phyloP scores from a whole-genome alignment of 2,329 filamentous ascomycete genomes.

The Colletotrichum godetiae region DNA sequence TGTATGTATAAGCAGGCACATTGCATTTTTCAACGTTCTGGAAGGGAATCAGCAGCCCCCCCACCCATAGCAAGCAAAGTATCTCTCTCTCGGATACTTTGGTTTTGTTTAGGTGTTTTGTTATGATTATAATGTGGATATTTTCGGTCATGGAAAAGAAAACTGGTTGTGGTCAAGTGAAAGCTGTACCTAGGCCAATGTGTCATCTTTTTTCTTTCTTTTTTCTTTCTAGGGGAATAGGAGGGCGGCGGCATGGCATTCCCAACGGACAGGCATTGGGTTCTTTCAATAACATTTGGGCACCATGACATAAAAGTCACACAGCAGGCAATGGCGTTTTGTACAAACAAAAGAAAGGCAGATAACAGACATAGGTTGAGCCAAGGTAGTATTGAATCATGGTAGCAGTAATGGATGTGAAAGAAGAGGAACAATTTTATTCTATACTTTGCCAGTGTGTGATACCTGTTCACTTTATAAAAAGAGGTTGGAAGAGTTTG shows the following conservation, averaged over 20 bases:
- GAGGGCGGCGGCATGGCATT: background rate
- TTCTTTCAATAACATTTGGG: background rate
- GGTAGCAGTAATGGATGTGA: background rate
- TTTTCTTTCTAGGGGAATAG: too few species aligned
- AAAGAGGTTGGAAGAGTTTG: too few species aligned
- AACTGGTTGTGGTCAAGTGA: background rate
- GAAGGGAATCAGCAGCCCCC: constrained; percentile 32
- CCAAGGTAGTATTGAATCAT: too few species aligned
- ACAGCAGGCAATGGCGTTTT: background rate
- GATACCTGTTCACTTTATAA: background rate
- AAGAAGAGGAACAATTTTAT: background rate
- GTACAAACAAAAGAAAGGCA: background rate
- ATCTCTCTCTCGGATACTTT: background rate
- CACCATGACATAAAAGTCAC: background rate
- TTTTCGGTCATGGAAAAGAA: background rate
- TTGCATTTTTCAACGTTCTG: constrained; percentile 21
- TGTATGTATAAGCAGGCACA: constrained; percentile 35
- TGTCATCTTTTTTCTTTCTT: background rate
- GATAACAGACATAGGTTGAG: background rate
- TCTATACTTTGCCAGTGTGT: background rate
- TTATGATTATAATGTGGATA: constrained; percentile 27
- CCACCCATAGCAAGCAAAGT: background rate
- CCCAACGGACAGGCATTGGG: background rate
- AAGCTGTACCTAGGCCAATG: background rate
- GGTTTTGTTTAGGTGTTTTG: constrained; percentile 7